A percentile compares a stretch with the other conserved stretches of the same genome.
phyloP scores from a whole-genome alignment of 164 flowering plant genomes.

The Platanus orientalis region DNA sequence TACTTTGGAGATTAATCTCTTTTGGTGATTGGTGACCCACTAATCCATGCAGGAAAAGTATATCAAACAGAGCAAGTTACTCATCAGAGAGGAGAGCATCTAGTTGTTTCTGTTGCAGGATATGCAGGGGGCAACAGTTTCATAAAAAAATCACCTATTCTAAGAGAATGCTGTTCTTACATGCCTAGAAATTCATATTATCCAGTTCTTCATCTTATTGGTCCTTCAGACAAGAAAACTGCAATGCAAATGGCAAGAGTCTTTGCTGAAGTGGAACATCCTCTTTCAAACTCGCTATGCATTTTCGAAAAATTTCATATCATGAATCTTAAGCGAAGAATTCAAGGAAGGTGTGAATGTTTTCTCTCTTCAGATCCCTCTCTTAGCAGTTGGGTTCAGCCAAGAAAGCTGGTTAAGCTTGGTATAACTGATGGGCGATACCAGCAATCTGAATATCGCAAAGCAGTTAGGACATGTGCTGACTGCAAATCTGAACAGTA shows the following conservation, averaged over 20 bases:
- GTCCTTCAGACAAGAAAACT: constrained; percentile 20
- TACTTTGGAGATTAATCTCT: not conserved
- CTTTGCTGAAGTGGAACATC: constrained; percentile 19
- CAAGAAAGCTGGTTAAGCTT: constrained; percentile 27
- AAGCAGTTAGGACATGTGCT: constrained; percentile 37
- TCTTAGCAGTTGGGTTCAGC: constrained; percentile 26
- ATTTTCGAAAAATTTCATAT: constrained; percentile 14
- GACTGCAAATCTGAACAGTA: constrained; percentile 66
- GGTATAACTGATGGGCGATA: constrained; percentile 24
- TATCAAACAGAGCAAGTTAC: constrained; percentile 30
- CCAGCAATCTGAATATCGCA: constrained; percentile 27
- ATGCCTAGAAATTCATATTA: constrained; percentile 21
- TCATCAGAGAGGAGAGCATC: constrained; percentile 24
- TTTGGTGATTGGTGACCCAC: not conserved
- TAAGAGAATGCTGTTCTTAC: constrained; percentile 14
- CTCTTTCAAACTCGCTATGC: constrained; percentile 18
- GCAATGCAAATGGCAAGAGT: constrained; percentile 12
- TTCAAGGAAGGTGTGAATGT: constrained; percentile 30
- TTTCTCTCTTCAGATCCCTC: constrained; percentile 25
- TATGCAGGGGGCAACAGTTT: constrained; percentile 25
- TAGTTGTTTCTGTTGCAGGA: constrained; percentile 19
- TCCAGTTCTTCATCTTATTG: constrained; percentile 18
- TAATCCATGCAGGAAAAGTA: constrained; percentile 47
- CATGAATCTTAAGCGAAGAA: constrained; percentile 20
- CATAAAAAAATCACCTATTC: constrained; percentile 17